Evolutionary conservation across 139 green algal genomes (phyloP), one percentile per base, ranked within the genome.

Genomic region (Chlorella sorokiniana): DNA sequence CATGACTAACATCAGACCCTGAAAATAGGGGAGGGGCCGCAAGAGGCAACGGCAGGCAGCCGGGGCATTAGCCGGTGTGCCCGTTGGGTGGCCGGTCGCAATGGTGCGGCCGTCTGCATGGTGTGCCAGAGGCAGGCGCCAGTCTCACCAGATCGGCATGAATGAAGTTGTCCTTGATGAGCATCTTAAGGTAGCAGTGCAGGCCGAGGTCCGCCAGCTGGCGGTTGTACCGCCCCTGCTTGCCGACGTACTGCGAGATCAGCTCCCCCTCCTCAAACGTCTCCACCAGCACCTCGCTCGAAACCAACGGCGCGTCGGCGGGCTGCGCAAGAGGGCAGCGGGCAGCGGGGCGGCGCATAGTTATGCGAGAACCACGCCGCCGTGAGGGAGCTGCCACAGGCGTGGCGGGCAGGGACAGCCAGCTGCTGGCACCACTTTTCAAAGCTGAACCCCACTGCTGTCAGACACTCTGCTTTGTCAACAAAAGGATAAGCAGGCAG

Each of bases 151-250:
- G 81, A 88, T 98, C 95, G 1, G 94, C 95, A 86, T 98, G 95
- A 51, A 98, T 90, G 79, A 96, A 97, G 88, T 97, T 97, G 89
- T 98, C 92, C 61, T 81, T 78, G 59, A 98, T 87, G 76, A 98
- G 84, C 94, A 97, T 98, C 82, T 97, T 92, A 40, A 99, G 84
- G 90, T 97, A 99, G 10, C 86, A 91, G 81, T 94, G 89, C 78
- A 96, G 83, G 1, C 94, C 94, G 61, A 96, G 83, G 31, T 83
- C 78, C 23, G 76, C 76, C 31, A 79, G 72, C 51, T 51, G 23
- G 18, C 37, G 23, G 72, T 79, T 79, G 72, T 79, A 68, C 72
- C 52, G 51, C 35, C 51, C 38, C 51, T 79, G 20, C 3, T 35
- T 79, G 72, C 72, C 72, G 22, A 79, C 27, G 72, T 79, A 79